Evolutionary conservation across 495 filamentous ascomycete species (phyloP).

Genomic region (Xylaria venustula): DNA sequence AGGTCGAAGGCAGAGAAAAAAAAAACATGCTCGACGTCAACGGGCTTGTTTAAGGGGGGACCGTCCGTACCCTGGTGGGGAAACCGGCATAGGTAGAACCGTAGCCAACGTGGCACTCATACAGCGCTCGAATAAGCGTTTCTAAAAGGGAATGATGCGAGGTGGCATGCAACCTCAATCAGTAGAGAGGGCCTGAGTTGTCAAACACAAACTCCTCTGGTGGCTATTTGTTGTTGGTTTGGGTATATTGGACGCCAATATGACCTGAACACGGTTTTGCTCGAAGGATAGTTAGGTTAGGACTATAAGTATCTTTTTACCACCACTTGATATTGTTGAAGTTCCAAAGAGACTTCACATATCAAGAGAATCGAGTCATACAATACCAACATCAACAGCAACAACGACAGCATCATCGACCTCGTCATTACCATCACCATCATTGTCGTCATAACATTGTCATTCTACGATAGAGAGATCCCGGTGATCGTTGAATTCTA

Average conservation of each 20-base stretch:
- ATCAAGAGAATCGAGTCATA: neutral
- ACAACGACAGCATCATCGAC: too few relatives aligned
- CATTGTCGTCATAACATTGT: neutral
- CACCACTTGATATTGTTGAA: neutral
- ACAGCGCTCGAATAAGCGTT: constrained; percentile 31
- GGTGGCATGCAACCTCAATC: constrained; percentile 39
- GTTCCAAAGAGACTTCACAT: constrained; percentile 3
- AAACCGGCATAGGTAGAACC: constrained; percentile 35
- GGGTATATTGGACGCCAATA: constrained; percentile 28
- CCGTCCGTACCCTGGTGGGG: constrained; percentile 34
- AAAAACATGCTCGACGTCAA: constrained; percentile 27
- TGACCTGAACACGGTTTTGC: constrained; percentile 19
- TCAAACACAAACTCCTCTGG: constrained; percentile 25
- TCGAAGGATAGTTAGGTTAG: neutral
- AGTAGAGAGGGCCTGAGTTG: constrained; percentile 34
- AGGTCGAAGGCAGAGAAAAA: constrained; percentile 30
- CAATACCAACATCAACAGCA: neutral
- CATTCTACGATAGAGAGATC: neutral
- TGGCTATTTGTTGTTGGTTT: constrained; percentile 26
- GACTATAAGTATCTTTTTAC: constrained; percentile 13
- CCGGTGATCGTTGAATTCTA: neutral
- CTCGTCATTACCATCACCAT: too few relatives aligned
- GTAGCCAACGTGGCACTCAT: constrained; percentile 37
- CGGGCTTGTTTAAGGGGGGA: constrained; percentile 21
- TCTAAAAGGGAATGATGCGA: constrained; percentile 29